Evolutionary conservation across 805 yeast species (phyloP).

Genomic region (Wickerhamiella lipophila): DNA sequence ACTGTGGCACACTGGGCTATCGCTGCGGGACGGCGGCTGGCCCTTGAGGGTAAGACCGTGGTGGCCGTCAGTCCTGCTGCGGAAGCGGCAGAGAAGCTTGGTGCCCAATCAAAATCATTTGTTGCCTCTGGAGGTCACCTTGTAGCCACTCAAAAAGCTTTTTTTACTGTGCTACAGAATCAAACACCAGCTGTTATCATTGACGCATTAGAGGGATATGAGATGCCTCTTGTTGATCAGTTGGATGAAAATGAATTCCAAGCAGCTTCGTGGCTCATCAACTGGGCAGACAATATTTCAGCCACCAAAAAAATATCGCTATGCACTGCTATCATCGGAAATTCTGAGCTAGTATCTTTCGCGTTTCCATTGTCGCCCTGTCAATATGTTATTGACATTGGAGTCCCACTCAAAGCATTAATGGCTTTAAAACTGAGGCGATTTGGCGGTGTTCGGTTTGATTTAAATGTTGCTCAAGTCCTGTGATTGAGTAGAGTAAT

Average conservation of each 20-base stretch:
- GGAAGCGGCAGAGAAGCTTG: slow-evolving; percentile 29
- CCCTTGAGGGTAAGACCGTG: slow-evolving; percentile 61
- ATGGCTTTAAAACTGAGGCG: background rate
- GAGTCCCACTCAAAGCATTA: background rate
- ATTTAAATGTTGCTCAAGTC: background rate
- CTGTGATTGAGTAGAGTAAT: too few relatives aligned
- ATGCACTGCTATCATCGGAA: slow-evolving; percentile 51
- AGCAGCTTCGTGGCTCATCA: slow-evolving; percentile 33
- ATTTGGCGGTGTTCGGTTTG: background rate
- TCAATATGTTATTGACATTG: background rate
- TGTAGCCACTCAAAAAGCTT: slow-evolving; percentile 19
- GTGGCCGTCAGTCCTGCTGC: slow-evolving; percentile 33
- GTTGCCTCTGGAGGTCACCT: slow-evolving; percentile 58
- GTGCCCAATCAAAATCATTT: slow-evolving; percentile 43
- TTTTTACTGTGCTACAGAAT: slow-evolving; percentile 27
- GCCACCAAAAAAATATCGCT: slow-evolving; percentile 42
- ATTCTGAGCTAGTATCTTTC: slow-evolving; percentile 51
- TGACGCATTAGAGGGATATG: slow-evolving; percentile 80
- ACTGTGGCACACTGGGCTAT: slow-evolving; percentile 63
- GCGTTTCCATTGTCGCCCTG: slow-evolving; percentile 47
- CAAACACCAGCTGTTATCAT: slow-evolving; percentile 63
- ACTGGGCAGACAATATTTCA: slow-evolving; percentile 49
- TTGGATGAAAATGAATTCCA: slow-evolving; percentile 25
- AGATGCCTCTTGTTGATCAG: slow-evolving; percentile 51
- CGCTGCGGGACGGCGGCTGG: slow-evolving; percentile 65